Evolutionary conservation across 2,329 filamentous ascomycete genomes (phyloP).

Genomic region (Fusarium tanahbumbuense): DNA sequence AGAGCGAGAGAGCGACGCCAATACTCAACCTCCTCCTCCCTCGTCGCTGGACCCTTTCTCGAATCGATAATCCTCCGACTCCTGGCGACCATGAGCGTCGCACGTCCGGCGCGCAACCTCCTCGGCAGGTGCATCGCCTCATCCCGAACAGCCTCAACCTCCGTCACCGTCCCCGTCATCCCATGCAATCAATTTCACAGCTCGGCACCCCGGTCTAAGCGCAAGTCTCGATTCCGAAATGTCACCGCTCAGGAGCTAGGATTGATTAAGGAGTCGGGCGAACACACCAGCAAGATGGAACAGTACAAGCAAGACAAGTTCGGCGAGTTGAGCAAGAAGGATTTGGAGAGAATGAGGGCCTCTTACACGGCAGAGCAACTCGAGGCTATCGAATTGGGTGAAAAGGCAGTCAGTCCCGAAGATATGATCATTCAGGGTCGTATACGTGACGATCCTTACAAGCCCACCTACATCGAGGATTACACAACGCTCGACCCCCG

Average conservation of each 20-base stretch:
- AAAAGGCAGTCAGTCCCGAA: slow-evolving; percentile 77
- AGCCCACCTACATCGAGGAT: slow-evolving; percentile 83
- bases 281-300: slow-evolving; percentile 53
- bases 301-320: slow-evolving; percentile 62
- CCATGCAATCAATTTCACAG: slow-evolving; percentile 63
- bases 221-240: slow-evolving; percentile 65
- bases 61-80: slow-evolving; percentile 15
- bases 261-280: slow-evolving; percentile 52
- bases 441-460: slow-evolving; percentile 77
- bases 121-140: slow-evolving; percentile 62
- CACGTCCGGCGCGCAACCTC: slow-evolving; percentile 66
- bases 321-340: slow-evolving; percentile 73
- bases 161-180: slow-evolving; percentile 40
- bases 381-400: slow-evolving; percentile 82
- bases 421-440: slow-evolving; percentile 81
- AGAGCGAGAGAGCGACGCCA: slow-evolving; percentile 24
- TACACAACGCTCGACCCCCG: slow-evolving; percentile 81
- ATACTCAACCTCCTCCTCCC: slow-evolving; percentile 4
- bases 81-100: slow-evolving; percentile 63
- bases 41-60: not conserved
- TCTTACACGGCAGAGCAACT: slow-evolving; percentile 86
- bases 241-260: slow-evolving; percentile 65
- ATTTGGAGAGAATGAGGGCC: slow-evolving; percentile 70
- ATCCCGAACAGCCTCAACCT: slow-evolving; percentile 37
- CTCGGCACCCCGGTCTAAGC: slow-evolving; percentile 59